Percentiles rank a stretch among this genome's conserved stretches.
These are phyloP conservation scores for Remersonia thermophila DNA, from an alignment of 2,329 filamentous ascomycete genomes.

Conservation along the genomic window DNA sequence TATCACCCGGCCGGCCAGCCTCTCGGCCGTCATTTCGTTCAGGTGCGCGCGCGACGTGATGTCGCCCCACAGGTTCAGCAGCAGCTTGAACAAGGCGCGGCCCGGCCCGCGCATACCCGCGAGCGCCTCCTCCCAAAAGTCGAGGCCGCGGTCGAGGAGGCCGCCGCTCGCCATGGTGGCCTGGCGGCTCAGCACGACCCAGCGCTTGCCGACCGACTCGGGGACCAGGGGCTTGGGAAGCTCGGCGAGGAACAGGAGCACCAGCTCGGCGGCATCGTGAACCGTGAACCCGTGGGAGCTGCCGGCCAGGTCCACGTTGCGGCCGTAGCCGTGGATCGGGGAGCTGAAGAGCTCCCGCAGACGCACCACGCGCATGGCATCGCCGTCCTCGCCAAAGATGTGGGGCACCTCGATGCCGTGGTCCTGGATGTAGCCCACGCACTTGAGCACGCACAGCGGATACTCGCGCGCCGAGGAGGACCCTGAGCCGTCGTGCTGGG, in stretches of 20 bases:
- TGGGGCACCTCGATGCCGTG: conserved; percentile 24
- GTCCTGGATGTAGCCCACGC: conserved; percentile 25
- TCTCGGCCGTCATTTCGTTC: conserved; percentile 33
- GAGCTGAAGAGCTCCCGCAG: conserved; percentile 27
- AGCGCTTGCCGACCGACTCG: conserved; percentile 27
- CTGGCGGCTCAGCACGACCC: conserved; percentile 30
- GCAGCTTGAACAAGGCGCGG: conserved; percentile 29
- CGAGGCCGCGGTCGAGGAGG: conserved; percentile 30
- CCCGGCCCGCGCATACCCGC: conserved; percentile 26
- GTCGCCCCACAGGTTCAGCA: conserved; percentile 32
- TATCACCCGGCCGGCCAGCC: conserved; percentile 26
- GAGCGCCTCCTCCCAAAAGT: conserved; percentile 35
- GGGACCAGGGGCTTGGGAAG: conserved; percentile 28
- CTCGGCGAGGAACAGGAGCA: conserved; percentile 28
- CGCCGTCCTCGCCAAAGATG: conserved; percentile 27
- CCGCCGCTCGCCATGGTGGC: conserved; percentile 23
- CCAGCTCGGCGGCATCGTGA: conserved; percentile 30
- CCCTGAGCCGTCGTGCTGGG: conserved; percentile 26
- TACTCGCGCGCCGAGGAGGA: conserved; percentile 28
- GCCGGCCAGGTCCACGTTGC: conserved; percentile 24
- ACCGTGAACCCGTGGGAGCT: conserved; percentile 19
- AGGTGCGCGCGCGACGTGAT: conserved; percentile 26
- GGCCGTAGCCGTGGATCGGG: conserved; percentile 26
- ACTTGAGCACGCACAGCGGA: conserved; percentile 30
- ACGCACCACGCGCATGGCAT: conserved; percentile 22